Conservation (phyloP, 139 green algal genomes). For the Penium margaritaceum region DNA sequence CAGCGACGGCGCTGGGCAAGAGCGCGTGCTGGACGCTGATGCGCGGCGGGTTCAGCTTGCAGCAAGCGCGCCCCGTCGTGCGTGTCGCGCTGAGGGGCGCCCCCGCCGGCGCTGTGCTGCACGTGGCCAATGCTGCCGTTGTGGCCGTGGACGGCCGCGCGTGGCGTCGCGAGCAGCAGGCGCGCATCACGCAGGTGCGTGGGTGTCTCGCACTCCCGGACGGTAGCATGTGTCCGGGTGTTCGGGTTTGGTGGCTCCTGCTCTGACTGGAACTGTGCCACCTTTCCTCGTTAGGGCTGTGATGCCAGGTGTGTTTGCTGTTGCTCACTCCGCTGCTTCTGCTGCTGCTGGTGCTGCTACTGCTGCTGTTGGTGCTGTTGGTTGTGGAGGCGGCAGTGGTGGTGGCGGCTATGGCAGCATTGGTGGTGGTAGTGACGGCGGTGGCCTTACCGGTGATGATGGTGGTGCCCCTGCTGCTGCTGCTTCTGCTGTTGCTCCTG, state of each 20-base stretch:
- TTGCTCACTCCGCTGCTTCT: not conserved
- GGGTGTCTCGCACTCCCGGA: not conserved
- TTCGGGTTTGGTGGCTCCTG: not conserved
- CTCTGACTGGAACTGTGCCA: not conserved
- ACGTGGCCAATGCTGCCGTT: not conserved
- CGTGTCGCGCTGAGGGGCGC: not conserved
- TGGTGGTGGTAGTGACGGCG: no score
- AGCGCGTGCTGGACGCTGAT: constrained; percentile 10
- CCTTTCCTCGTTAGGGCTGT: not conserved
- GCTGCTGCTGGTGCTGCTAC: not conserved
- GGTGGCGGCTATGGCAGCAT: no score
- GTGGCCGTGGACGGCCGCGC: not conserved
- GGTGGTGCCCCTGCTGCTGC: not conserved
- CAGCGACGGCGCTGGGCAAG: not conserved
- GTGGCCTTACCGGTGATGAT: not conserved
- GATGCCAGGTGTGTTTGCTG: not conserved
- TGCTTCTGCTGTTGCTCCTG: not conserved
- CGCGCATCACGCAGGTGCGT: constrained; percentile 1
- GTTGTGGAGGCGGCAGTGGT: no score
- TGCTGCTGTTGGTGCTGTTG: not conserved
- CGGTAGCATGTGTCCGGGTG: not conserved
- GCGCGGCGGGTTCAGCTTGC: constrained; percentile 15
- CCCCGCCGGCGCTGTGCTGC: not conserved
- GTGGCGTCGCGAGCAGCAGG: constrained; percentile 3
- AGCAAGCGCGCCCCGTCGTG: not conserved